phyloP scores from a whole-genome alignment of 108 stramenopile genomes.

The Asterionellopsis glacialis region DNA sequence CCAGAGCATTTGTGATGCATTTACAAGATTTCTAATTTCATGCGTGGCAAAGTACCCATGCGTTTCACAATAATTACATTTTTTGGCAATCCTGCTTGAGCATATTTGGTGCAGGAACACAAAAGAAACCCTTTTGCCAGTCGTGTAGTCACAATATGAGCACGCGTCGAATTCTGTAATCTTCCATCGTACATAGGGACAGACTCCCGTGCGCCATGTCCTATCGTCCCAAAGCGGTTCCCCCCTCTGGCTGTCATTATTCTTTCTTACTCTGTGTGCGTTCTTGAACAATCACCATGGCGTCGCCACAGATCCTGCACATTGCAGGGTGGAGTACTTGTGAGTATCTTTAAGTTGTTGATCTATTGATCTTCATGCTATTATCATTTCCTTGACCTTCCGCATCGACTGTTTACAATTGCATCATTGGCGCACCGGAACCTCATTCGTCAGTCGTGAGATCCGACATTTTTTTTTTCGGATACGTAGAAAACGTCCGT shows the following conservation, averaged over 20 bases:
- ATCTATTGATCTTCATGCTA: neutral
- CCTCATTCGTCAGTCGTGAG: neutral
- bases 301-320: conserved; percentile 35
- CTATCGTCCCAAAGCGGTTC: neutral
- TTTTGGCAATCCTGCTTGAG: neutral
- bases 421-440: neutral
- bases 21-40: neutral
- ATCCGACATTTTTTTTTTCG: neutral
- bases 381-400: neutral
- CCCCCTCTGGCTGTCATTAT: neutral
- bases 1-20: neutral
- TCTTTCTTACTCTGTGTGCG: too few relatives aligned
- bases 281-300: conserved; percentile 2
- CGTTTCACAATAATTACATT: neutral
- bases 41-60: neutral
- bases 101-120: neutral
- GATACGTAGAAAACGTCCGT: too few relatives aligned
- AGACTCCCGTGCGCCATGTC: neutral
- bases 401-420: neutral
- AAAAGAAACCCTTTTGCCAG: neutral
- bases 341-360: conserved; percentile 16
- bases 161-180: neutral
- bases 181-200: neutral
- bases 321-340: conserved; percentile 40
- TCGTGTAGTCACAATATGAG: neutral